Conservation (phyloP, 768 basidiomycete genomes). For the Rhodotorula sphaerocarpa region DNA sequence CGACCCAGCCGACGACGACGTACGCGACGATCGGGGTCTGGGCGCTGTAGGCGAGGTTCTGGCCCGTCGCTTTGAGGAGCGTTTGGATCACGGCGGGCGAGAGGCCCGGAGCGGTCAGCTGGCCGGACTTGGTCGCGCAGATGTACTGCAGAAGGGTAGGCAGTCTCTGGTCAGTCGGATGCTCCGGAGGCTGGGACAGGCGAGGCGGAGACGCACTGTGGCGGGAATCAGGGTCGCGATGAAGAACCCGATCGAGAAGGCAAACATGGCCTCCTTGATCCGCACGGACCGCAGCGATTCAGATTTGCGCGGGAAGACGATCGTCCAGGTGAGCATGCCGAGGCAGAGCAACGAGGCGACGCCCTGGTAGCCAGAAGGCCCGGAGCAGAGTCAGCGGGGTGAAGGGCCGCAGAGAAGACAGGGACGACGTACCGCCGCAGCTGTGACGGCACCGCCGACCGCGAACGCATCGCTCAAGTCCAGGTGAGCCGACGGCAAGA, state of each 20-base stretch:
- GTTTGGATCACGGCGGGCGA: slow-evolving; percentile 4
- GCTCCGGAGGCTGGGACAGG: background rate
- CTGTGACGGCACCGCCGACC: slow-evolving; percentile 14
- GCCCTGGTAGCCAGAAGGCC: background rate
- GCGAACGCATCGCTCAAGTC: slow-evolving; percentile 16
- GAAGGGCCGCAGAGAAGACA: background rate
- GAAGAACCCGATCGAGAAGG: slow-evolving; percentile 11
- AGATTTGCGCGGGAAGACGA: slow-evolving; percentile 3
- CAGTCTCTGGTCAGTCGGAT: background rate
- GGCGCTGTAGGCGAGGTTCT: slow-evolving; percentile 8
- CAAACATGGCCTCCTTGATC: slow-evolving; percentile 29
- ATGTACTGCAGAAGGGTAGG: slow-evolving; percentile 5
- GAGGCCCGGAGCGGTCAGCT: slow-evolving; percentile 14
- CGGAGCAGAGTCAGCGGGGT: background rate
- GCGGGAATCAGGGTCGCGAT: slow-evolving; percentile 26
- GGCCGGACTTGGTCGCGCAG: slow-evolving; percentile 1
- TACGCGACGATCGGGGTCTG: background rate
- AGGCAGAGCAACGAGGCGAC: slow-evolving; percentile 16
- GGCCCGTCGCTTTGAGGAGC: slow-evolving; percentile 9
- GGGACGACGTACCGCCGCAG: slow-evolving; percentile 10
- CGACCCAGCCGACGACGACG: slow-evolving; percentile 26
- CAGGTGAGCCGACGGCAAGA: slow-evolving; percentile 9
- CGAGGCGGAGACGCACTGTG: slow-evolving; percentile 2
- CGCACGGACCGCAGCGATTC: slow-evolving; percentile 28
- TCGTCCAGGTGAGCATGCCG: slow-evolving; percentile 1